Conservation (phyloP, 805 yeast genomes). For the Kodamaea kakaduensis region DNA sequence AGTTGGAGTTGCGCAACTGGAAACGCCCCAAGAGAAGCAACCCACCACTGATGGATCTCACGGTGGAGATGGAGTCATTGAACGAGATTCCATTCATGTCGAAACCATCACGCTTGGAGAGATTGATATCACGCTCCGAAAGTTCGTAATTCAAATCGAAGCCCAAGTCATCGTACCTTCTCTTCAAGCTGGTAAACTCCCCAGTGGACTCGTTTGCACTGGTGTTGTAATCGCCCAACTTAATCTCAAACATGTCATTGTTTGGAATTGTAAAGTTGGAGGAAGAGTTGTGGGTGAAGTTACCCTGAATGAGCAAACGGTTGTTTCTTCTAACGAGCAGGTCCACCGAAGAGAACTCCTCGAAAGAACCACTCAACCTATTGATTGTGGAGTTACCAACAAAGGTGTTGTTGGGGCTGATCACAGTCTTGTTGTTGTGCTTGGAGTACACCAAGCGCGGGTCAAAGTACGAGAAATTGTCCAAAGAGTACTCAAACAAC, state of each 20-base stretch:
- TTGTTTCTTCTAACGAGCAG: conserved; percentile 35
- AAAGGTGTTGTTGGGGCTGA: conserved; percentile 30
- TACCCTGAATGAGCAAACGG: conserved; percentile 29
- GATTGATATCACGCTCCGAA: no score
- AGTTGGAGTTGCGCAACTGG: conserved; percentile 24
- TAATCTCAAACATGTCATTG: conserved; percentile 25
- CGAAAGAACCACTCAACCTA: conserved; percentile 27
- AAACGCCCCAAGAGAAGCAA: conserved; percentile 31
- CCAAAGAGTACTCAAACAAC: conserved; percentile 72
- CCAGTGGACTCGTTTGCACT: conserved; percentile 29
- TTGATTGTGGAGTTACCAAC: conserved; percentile 41
- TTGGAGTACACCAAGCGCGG: conserved; percentile 22
- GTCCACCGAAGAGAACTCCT: conserved; percentile 31
- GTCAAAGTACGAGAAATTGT: conserved; percentile 52
- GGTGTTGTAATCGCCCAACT: conserved; percentile 26
- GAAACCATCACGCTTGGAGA: no score
- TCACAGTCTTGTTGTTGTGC: conserved; percentile 19
- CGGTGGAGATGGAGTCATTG: conserved; percentile 25
- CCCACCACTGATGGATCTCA: conserved; percentile 19
- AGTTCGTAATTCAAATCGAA: conserved; percentile 6
- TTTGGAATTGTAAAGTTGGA: conserved; percentile 25
- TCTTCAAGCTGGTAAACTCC: conserved; percentile 7
- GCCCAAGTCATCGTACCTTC: conserved; percentile 13
- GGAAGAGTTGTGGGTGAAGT: conserved; percentile 33
- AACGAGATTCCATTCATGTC: conserved; percentile 28